Evolutionary conservation across 2,329 filamentous ascomycete species (phyloP).

Genomic region (Akanthomyces muscarius): DNA sequence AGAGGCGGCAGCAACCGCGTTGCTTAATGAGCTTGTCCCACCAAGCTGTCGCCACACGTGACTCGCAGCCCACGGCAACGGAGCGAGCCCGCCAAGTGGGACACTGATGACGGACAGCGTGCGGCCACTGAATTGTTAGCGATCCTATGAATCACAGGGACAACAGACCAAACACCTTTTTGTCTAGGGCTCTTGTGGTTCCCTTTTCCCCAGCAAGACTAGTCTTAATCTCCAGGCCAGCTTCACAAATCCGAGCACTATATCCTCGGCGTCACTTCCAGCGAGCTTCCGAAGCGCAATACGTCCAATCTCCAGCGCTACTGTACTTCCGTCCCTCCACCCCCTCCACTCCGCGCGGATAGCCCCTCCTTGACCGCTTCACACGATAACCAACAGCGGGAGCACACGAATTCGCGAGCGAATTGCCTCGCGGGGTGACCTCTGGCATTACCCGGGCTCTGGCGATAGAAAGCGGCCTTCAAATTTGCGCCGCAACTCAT

Average conservation of each 20-base stretch:
- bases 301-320: slow-evolving; percentile 7
- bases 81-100: slow-evolving; percentile 4
- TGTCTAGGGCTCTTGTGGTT: neutral
- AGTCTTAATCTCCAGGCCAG: neutral
- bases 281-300: neutral
- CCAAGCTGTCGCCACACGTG: neutral
- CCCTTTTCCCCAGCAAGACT: neutral
- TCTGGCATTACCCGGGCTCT: slow-evolving; percentile 7
- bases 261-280: neutral
- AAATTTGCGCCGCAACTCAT: neutral
- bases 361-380: slow-evolving; percentile 17
- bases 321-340: neutral
- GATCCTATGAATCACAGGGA: neutral
- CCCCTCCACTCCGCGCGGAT: slow-evolving; percentile 14
- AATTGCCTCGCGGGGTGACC: slow-evolving; percentile 10
- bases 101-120: neutral
- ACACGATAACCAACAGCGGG: neutral
- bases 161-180: neutral
- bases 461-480: neutral
- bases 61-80: slow-evolving; percentile 16
- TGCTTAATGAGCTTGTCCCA: no score
- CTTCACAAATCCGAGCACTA: neutral
- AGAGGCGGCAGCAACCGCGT: no score
- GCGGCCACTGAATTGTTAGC: neutral
- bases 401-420: slow-evolving; percentile 4